Evolutionary conservation across 768 basidiomycete genomes (phyloP), one percentile per base, ranked within the genome.

Genomic region (Rubroboletus pulcherrimus): DNA sequence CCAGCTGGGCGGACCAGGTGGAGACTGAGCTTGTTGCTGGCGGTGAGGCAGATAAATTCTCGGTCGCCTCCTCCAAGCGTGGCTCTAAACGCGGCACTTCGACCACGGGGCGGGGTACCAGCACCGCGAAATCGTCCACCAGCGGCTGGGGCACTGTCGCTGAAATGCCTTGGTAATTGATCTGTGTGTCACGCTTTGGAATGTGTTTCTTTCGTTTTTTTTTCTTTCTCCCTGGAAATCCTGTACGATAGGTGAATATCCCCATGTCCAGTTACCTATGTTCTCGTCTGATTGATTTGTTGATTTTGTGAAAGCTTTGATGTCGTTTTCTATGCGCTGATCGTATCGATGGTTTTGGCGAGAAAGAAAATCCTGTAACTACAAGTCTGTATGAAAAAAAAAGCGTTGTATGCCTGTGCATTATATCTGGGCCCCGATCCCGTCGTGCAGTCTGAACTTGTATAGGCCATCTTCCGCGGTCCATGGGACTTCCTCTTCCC

Each of bases 401-500:
- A 26, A 11, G 26, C 14, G 6, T 4, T 17, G 19, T 24, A 14
- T 17, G 15, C 14, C 33, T 30, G 3, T 26, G 17, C 5, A 15
- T 41, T 56, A 67, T 26, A 53, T 17, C 19, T 58, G 53, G 4
- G 11, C 59, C 12, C 72, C 74, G 4, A 56, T n/a, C 14, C 77
- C 77, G 5, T 68, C 61, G n/a, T 74, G 70, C 38, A 79, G 56
- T 50, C 53, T 64, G 44, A 73, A 74, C 45, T 55, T 63, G 65
- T 64, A 75, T 42, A 88, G 64, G 0, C 84, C 82, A 49, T 86
- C 84, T 14, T 75, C 76, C 0, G 61, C 66, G 1, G 73, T 76
- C 92, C 93, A 95, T 3, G 94, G 94, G 17, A 94, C 84, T 72
- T 98, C 94, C 37, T 89, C 88, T 59, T 91, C 89, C 85, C 91